Evolutionary conservation across 2,329 filamentous ascomycete species (phyloP), one percentile per base, ranked within the genome.

Genomic region (Daldinia eschscholtzii): DNA sequence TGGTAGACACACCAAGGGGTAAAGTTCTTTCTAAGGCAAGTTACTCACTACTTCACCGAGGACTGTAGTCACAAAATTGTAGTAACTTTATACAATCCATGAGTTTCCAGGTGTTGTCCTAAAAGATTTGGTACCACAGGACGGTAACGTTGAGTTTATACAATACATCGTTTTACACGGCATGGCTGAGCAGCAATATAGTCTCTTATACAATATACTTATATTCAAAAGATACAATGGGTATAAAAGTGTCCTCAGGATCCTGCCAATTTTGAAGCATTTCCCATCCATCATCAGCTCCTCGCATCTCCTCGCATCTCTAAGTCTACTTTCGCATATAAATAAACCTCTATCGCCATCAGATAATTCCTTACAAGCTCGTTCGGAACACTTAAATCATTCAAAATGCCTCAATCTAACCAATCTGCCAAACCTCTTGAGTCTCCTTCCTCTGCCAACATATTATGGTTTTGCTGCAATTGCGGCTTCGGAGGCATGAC

Each of bases 41-140:
- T 6, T 57, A 28, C 42, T 1, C 20, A 42, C 26, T 41, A 6
- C 6, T 37, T 63, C 50, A 64, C 66, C 66, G 61, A 65, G 33
- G 23, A 61, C 13, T n/a, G 26, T 5, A 18, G 33, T 30, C 6
- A 9, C 28, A 18, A 9, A 39, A 30, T 61, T 6, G 20, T 23
- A 33, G 28, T 7, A 33, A 26, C 26, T 56, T 57, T 57, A 57
- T 57, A 26, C 26, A 61, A 26, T 55, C 33, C 20, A 52, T 33
- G 18, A 30, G 41, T 1, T 50, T 15, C 6, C 12, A 30, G 44
- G 35, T 18, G 52, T 58, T 64, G 59, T 68, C 61, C 57, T 64
- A n/a, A 28, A 6, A 30, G 6, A 57, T 52, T 50, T 33, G 30
- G 20, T 9, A 26, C 39, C 46, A 18, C 33, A 23, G 15, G 35